A percentile compares a stretch with the other conserved stretches of the same genome.
phyloP scores from a whole-genome alignment of 495 filamentous ascomycete genomes.

The Penicillium longicatenatum region DNA sequence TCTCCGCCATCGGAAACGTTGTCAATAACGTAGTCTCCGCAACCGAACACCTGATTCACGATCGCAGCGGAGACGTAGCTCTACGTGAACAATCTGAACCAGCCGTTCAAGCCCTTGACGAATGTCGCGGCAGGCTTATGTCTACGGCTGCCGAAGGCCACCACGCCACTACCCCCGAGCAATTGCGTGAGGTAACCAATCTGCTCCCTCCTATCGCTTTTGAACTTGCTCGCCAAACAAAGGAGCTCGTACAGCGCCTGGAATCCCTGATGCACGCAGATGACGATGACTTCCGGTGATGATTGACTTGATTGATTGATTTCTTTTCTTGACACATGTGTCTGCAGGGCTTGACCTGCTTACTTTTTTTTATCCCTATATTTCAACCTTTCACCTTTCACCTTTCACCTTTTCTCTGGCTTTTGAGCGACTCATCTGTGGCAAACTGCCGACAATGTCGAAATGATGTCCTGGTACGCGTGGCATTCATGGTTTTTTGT shows the following conservation, averaged over 20 bases:
- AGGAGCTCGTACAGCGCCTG: conserved; percentile 63
- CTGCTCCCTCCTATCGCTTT: conserved; percentile 82
- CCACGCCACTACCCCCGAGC: conserved; percentile 50
- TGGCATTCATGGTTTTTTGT: conserved; percentile 30
- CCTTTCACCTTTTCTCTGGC: conserved; percentile 20
- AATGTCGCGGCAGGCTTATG: conserved; percentile 66
- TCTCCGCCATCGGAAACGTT: conserved; percentile 68
- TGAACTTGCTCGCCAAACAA: conserved; percentile 81
- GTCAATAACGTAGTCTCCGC: conserved; percentile 68
- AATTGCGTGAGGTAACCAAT: conserved; percentile 66
- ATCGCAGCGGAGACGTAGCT: conserved; percentile 38
- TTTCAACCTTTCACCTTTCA: conserved; percentile 7
- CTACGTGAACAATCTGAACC: conserved; percentile 59
- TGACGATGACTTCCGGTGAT: conserved; percentile 49
- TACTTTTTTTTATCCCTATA: conserved; percentile 5
- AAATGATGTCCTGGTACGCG: conserved; percentile 42
- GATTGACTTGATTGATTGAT: conserved; percentile 7
- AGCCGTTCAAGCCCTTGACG: conserved; percentile 62
- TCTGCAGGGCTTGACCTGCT: not conserved
- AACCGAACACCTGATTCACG: conserved; percentile 60
- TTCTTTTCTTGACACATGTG: not conserved
- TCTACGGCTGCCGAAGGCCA: conserved; percentile 67
- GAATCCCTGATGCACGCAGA: conserved; percentile 37
- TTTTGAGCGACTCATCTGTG: conserved; percentile 43
- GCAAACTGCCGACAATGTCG: conserved; percentile 45